Percentiles rank a stretch among this genome's conserved stretches.
Evolutionary conservation across 2,329 filamentous ascomycete genomes (phyloP).

Genomic region (Penicillium sp.): DNA sequence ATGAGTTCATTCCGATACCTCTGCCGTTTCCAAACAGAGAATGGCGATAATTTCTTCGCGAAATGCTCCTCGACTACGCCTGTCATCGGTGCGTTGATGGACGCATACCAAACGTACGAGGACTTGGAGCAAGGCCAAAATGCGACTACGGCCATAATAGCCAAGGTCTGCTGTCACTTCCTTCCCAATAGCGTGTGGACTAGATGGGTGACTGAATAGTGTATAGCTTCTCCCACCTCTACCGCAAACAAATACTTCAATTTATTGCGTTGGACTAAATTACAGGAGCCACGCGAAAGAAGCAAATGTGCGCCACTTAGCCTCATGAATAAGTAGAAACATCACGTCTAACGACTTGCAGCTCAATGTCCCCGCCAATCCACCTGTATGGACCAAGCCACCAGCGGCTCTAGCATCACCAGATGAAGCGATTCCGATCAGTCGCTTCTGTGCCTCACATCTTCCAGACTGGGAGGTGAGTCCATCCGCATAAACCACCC

Average conservation of each 20-base stretch:
- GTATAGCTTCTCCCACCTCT: conserved; percentile 9
- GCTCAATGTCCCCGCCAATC: conserved; percentile 11
- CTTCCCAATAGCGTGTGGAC: neutral
- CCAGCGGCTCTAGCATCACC: conserved; percentile 1
- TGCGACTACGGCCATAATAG: neutral
- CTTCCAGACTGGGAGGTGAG: conserved; percentile 14
- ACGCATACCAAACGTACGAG: neutral
- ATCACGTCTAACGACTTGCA: conserved; percentile 18
- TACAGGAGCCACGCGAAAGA: conserved; percentile 16
- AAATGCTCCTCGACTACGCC: too few species aligned
- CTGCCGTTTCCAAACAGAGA: too few species aligned
- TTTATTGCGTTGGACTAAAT: conserved; percentile 17
- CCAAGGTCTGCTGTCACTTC: conserved; percentile 2
- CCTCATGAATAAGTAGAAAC: conserved; percentile 30
- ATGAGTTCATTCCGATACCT: too few species aligned
- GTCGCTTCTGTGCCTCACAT: conserved; percentile 10
- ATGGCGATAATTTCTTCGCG: too few species aligned
- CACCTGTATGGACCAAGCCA: conserved; percentile 14
- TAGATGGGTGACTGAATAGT: neutral
- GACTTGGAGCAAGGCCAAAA: neutral
- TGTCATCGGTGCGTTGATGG: conserved; percentile 8
- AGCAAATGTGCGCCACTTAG: conserved; percentile 24
- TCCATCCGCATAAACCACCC: neutral
- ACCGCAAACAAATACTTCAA: conserved; percentile 1
- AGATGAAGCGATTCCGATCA: conserved; percentile 4